Evolutionary conservation across 192 early-diverging fungal species (phyloP), one percentile per base, ranked within the genome.

Genomic region (Coemansia sp.): DNA sequence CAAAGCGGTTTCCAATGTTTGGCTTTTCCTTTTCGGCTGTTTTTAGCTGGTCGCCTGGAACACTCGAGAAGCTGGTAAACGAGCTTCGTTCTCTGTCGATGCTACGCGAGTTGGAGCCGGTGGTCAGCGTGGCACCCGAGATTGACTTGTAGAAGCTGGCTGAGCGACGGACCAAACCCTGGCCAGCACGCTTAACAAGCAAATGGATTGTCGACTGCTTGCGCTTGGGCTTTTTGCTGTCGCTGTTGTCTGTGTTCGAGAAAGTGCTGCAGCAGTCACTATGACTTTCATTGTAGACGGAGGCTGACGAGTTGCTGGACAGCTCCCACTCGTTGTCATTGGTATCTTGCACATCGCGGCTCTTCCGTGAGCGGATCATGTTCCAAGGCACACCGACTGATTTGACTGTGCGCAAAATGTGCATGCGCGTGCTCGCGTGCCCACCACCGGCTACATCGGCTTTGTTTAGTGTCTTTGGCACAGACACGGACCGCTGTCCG

Each of bases 181-280:
- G 64, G 11, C 78, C 68, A 0, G 78, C 78, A 34, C 73, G 72
- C 64, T 68, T 81, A 17, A 74, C 72, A 62, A 81, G 52, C 26
- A 68, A 48, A n/a, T 74, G 67, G 40, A 80, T 59, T 14, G 52
- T 37, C 12, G 76, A 79, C 4, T 59, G 64, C 64, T 79, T 79
- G 60, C 60, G 76, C 52, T 23, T 51, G 3, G 66, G 64, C 57
- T 62, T 60, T 28, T 42, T 65, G 31, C 1, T 19, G 4, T 38
- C 46, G 6, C 28, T 28, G 19, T 62, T 21, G 25, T 23, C 57
- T 26, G 44, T 26, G 36, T 62, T 22, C 26, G 50, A 50, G 52
- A 64, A 48, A 25, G 51, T 28, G 54, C 50, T 38, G 49, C 56
- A 56, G 51, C 28, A 57, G 14, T 69, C 75, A 20, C 19, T 38